Evolutionary conservation across 495 filamentous ascomycete genomes (phyloP), one percentile per base, ranked within the genome.

Genomic region (Lichenothelia convexa): DNA sequence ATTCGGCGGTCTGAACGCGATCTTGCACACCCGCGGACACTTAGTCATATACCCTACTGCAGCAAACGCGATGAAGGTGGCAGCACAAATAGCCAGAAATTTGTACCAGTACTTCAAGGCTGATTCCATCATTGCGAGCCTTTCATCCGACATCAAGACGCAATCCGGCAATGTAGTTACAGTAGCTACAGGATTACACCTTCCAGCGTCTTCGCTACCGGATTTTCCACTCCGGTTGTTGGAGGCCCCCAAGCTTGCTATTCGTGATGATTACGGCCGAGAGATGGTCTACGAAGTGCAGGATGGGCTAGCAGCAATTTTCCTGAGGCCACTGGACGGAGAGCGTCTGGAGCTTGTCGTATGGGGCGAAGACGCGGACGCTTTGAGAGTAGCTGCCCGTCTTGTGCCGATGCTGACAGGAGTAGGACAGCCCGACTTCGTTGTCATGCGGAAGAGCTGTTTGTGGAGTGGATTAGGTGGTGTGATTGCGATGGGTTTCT

Each of bases 71-170:
- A 41, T 47, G 9, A 34, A 46, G 30, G 39, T 63, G 20, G 68
- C 66, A 1, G 46, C 69, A 8, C 70, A 73, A 37, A 57, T 71
- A n/a, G 62, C 69, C 17, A 61, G 68, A 23, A 75, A 73, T 41
- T 53, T 74, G 1, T 58, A 61, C 39, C 71, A 73, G 42, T 74
- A 73, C 43, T 73, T 67, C 51, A 56, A 48, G 41, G 70, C 68
- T 21, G 70, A 73, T 48, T 53, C 65, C n/a, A 49, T 56, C 21
- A 62, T 73, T 32, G 7, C 11, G 18, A 13, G 16, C 16, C 7
- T 17, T 7, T 9, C 7, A 9, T 7, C 16, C 7, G 6, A 17
- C 16, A 8, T 17, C 8, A 8, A 7, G 8, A 7, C 11, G 9
- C 7, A 7, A 6, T 6, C 7, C 5, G 50, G 50, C 1, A 58